Evolutionary conservation across 139 green algal genomes (phyloP).

Genomic region (Pycnococcus provasolii): DNA sequence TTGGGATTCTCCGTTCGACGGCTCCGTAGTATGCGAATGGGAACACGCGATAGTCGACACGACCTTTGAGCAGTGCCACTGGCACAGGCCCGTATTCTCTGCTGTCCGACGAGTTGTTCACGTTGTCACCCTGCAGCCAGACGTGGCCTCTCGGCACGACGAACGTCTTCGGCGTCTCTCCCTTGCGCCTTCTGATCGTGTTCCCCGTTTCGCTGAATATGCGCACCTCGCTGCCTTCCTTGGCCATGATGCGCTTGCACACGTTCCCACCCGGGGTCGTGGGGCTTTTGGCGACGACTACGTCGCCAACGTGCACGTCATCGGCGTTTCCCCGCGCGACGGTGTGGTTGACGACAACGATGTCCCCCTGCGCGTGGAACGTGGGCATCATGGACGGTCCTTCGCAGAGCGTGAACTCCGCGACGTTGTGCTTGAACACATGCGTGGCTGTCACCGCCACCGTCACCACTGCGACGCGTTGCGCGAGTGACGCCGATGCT

Average conservation of each 20-base stretch:
- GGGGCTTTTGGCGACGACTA: conserved; percentile 52
- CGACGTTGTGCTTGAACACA: background rate
- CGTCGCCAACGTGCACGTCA: conserved; percentile 35
- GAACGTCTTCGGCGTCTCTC: background rate
- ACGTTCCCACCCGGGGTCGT: conserved; percentile 55
- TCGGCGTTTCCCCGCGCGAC: background rate
- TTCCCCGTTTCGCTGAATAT: conserved; percentile 4
- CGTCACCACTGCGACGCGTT: too few relatives aligned
- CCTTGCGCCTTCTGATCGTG: background rate
- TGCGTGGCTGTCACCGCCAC: too few relatives aligned
- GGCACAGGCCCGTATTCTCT: conserved; percentile 68
- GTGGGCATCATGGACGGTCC: conserved; percentile 70
- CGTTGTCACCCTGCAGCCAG: conserved; percentile 65
- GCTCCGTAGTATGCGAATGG: background rate
- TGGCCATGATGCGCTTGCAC: conserved; percentile 55
- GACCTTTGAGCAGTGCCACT: conserved; percentile 45
- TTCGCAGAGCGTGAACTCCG: conserved; percentile 41
- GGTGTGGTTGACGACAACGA: conserved; percentile 53
- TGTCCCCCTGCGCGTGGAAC: conserved; percentile 58
- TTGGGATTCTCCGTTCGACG: background rate
- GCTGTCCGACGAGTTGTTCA: conserved; percentile 57
- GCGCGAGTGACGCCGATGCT: too few relatives aligned
- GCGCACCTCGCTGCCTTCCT: conserved; percentile 44
- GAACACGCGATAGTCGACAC: conserved; percentile 43
- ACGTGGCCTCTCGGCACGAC: conserved; percentile 57